Conservation (phyloP, 306 rosid species). For the Spatholobus suberectus region DNA sequence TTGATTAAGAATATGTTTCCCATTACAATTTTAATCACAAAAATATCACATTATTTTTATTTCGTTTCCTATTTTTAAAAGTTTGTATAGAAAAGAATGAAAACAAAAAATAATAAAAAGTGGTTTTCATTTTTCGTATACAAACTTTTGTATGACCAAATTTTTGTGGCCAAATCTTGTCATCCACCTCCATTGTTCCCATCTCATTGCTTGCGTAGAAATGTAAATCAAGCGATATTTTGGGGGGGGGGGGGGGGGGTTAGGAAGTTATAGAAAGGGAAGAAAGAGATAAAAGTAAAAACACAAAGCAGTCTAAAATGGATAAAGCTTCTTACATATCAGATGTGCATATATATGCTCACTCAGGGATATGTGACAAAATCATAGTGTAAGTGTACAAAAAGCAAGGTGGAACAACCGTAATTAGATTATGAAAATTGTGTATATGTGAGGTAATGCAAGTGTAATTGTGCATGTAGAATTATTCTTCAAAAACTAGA, state of each 20-base stretch:
- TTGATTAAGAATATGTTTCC: not conserved
- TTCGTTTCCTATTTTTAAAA: not conserved
- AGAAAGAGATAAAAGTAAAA: not conserved
- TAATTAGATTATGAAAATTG: not conserved
- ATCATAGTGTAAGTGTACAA: not conserved
- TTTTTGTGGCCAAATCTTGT: not conserved
- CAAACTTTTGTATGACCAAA: not conserved
- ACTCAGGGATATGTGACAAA: not conserved
- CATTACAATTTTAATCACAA: not conserved
- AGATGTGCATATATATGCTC: not conserved
- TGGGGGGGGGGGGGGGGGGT: too few species aligned
- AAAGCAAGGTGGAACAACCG: not conserved
- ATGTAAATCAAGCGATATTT: not conserved
- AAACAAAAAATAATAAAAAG: not conserved
- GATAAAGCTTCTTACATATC: not conserved
- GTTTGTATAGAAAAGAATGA: not conserved
- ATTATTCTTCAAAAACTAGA: not conserved
- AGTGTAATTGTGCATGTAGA: not conserved
- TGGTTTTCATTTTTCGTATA: not conserved
- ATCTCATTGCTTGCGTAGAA: not conserved
- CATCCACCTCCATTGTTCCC: not conserved
- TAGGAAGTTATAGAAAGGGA: not conserved
- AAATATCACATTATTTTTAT: not conserved
- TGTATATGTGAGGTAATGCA: not conserved
- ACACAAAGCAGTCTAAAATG: not conserved